Evolutionary conservation across 1,284 basidiomycete genomes (phyloP).

Genomic region (Trametes versicolor): DNA sequence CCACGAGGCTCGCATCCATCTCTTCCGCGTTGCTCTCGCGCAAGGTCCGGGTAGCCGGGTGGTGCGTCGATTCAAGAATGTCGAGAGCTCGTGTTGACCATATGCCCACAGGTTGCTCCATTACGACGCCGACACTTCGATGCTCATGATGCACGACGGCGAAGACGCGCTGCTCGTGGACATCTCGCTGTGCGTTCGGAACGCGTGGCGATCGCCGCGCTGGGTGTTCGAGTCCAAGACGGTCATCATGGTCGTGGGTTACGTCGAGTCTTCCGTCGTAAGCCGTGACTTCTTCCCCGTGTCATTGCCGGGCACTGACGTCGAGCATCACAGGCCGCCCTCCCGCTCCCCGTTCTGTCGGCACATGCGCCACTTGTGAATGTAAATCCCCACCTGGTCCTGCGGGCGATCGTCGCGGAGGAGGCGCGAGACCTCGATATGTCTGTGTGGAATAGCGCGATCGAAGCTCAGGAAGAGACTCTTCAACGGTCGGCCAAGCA

Average conservation of each 20-base stretch:
- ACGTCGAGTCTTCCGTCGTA: constrained; percentile 59
- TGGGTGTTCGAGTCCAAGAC: constrained; percentile 65
- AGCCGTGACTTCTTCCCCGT: constrained; percentile 28
- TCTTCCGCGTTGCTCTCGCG: constrained; percentile 25
- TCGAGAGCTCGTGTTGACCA: not conserved
- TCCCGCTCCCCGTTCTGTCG: constrained; percentile 30
- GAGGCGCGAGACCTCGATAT: constrained; percentile 57
- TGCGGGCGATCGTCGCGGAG: constrained; percentile 61
- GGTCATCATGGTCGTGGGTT: constrained; percentile 61
- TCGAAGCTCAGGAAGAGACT: constrained; percentile 37
- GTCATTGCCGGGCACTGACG: not conserved
- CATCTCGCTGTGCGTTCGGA: constrained; percentile 56
- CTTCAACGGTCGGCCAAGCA: not conserved
- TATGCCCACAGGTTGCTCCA: constrained; percentile 21
- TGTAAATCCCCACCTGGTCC: constrained; percentile 52
- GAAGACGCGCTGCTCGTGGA: constrained; percentile 61
- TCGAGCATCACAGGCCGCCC: constrained; percentile 14
- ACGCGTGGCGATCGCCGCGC: constrained; percentile 40
- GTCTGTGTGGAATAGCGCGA: constrained; percentile 53
- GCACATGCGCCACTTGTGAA: constrained; percentile 33
- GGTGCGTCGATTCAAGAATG: constrained; percentile 15
- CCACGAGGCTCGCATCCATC: constrained; percentile 30
- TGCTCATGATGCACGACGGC: constrained; percentile 57
- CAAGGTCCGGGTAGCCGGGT: constrained; percentile 36
- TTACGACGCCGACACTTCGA: constrained; percentile 37